Base-by-base conservation (phyloP, 129 eudicot genomes). In the Logfia minima region DNA sequence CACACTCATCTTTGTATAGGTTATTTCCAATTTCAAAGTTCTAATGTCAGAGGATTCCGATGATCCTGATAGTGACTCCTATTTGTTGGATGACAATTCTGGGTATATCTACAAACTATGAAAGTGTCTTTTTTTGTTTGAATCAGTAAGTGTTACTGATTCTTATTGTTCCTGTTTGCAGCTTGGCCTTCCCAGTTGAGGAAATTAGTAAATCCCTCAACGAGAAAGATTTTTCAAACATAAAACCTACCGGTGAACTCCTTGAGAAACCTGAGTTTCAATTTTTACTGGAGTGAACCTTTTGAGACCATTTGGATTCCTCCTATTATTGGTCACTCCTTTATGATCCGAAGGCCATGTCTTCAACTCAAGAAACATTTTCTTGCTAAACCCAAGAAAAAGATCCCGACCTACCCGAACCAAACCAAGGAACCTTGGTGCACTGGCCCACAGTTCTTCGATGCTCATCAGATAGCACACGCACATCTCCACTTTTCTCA, bases 71-170 rank as follows among this genome's bases (percentile, higher is more conserved):
- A 69, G 81, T 75, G 84, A 82, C 64, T 83, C 96, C 26, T 81
- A 75, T 81, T 68, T 92, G 85, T 70, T 92, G 83, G 96, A 89
- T 75, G 96, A 89, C 48, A 77, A 77, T 84, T 84, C 96, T 71
- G 72, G 96, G 97, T 92, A 85, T 65, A 45, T 8, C 19, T 13
- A 43, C 45, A 52, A 70, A 19, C 68, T 39, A 68, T 55, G 28
- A 41, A 39, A 70, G 9, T 63, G 17, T 45, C 14, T 8, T 13
- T 45, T 45, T 10, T 45, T 10, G 17, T 45, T 1, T 31, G 29
- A 77, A 58, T 7, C 24, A 70, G 7, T 6, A 51, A 45, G 70
- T 52, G 48, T 77, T 56, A 67, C 39, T 74, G 5, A 67, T 39
- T 18, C 37, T 45, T 56, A 18, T 70, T 39, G 22, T 55, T 63